Conservation (phyloP, 2,329 filamentous ascomycete species). For the Ceratocystis albifundus region DNA sequence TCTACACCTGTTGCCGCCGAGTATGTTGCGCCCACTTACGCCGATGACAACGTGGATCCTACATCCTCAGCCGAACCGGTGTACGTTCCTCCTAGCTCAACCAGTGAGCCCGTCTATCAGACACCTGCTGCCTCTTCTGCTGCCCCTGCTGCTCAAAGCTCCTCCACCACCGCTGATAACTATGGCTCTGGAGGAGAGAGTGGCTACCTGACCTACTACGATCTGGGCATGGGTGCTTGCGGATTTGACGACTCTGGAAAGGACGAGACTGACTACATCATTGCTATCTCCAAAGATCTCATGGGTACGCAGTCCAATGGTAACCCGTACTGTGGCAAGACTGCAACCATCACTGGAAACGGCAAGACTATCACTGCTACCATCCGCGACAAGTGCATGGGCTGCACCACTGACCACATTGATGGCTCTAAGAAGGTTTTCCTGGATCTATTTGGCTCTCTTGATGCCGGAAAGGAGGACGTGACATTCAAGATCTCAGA, state of each 20-base stretch:
- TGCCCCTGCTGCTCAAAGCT: slow-evolving; percentile 14
- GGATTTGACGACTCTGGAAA: slow-evolving; percentile 49
- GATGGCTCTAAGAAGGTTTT: slow-evolving; percentile 51
- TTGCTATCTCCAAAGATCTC: slow-evolving; percentile 54
- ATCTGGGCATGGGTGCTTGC: slow-evolving; percentile 56
- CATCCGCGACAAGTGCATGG: slow-evolving; percentile 66
- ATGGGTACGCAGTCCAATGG: slow-evolving; percentile 55
- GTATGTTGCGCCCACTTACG: not conserved
- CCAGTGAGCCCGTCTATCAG: slow-evolving; percentile 25
- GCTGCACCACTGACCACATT: slow-evolving; percentile 46
- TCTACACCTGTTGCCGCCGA: not conserved
- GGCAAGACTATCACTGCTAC: slow-evolving; percentile 48
- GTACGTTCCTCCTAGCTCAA: slow-evolving; percentile 25
- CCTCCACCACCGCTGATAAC: not conserved
- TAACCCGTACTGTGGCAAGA: slow-evolving; percentile 60
- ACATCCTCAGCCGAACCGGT: slow-evolving; percentile 2
- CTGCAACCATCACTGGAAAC: slow-evolving; percentile 49
- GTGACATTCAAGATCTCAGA: slow-evolving; percentile 39
- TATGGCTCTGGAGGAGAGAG: slow-evolving; percentile 26
- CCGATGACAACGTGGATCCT: not conserved
- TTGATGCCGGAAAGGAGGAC: slow-evolving; percentile 35
- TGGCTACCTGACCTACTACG: slow-evolving; percentile 69
- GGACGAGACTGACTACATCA: slow-evolving; percentile 46
- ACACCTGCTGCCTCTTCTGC: slow-evolving; percentile 20
- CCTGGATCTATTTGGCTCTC: slow-evolving; percentile 38